These are phyloP conservation scores for Alternaria solani DNA, from an alignment of 2,329 filamentous ascomycete genomes.

Conservation along the genomic window DNA sequence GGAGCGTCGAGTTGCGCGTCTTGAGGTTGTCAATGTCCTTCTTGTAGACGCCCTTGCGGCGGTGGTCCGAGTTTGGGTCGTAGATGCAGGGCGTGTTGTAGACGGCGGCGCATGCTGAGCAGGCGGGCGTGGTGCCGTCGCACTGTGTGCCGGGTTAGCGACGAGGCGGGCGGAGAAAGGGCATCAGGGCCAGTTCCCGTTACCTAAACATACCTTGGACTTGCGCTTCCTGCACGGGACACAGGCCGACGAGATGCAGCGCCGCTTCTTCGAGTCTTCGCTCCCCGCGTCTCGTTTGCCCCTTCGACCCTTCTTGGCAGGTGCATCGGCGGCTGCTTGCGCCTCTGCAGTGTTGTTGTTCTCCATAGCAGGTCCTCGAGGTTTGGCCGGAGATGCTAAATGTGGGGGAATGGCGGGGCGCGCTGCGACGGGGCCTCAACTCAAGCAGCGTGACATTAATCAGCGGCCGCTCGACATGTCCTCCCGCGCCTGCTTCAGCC, in stretches of 20 bases:
- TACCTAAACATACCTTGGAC: constrained; percentile 48
- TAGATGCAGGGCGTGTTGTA: constrained; percentile 92
- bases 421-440: constrained; percentile 21
- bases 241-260: constrained; percentile 53
- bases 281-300: constrained; percentile 49
- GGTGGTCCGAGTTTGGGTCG: constrained; percentile 94
- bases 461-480: constrained; percentile 24
- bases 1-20: constrained; percentile 84
- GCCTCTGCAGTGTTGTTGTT: constrained; percentile 19
- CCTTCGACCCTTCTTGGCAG: constrained; percentile 45
- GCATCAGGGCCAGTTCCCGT: constrained; percentile 5
- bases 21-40: constrained; percentile 90
- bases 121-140: constrained; percentile 66
- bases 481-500: constrained; percentile 23
- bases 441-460: constrained; percentile 33
- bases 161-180: constrained; percentile 21
- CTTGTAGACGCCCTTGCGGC: constrained; percentile 95
- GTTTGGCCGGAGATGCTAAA: constrained; percentile 18
- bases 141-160: constrained; percentile 61
- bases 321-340: constrained; percentile 19
- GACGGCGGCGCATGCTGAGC: constrained; percentile 90
- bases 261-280: constrained; percentile 54
- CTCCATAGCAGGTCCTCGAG: constrained; percentile 24
- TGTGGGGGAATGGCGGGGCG: constrained; percentile 33
- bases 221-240: constrained; percentile 53